These are phyloP conservation scores for Aphanocladium album DNA, from an alignment of 2,329 filamentous ascomycete species.

Conservation along the genomic window DNA sequence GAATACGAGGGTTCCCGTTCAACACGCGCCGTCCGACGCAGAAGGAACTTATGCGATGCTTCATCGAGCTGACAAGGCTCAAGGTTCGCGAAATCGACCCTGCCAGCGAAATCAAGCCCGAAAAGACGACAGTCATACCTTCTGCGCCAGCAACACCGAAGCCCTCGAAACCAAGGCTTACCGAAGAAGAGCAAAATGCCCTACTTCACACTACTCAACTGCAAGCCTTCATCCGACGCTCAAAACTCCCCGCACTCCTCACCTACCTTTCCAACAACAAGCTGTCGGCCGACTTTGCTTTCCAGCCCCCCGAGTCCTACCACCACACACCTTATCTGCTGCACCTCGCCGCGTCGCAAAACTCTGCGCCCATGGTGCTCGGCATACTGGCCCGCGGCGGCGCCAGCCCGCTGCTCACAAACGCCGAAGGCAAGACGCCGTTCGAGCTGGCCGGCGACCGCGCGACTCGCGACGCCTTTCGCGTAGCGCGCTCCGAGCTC, in stretches of 20 bases:
- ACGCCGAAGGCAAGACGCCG: conserved; percentile 72
- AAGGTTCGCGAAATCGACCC: conserved; percentile 79
- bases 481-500: conserved; percentile 76
- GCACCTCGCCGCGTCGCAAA: conserved; percentile 76
- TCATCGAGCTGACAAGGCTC: conserved; percentile 86
- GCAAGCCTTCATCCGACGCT: conserved; percentile 80
- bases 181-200: conserved; percentile 78
- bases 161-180: conserved; percentile 57
- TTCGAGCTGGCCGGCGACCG: conserved; percentile 87
- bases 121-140: conserved; percentile 29
- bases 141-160: conserved; percentile 40
- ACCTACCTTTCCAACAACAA: conserved; percentile 77
- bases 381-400: conserved; percentile 70
- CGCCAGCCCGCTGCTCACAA: conserved; percentile 67
- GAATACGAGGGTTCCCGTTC: conserved; percentile 86
- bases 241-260: conserved; percentile 80
- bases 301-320: conserved; percentile 66
- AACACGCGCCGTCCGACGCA: conserved; percentile 88
- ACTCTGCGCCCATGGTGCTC: conserved; percentile 69
- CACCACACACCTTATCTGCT: conserved; percentile 78
- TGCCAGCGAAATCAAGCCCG: conserved; percentile 45
- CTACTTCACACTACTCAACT: conserved; percentile 83
- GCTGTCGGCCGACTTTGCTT: conserved; percentile 66
- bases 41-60: conserved; percentile 88
- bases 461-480: conserved; percentile 82